These are phyloP conservation scores for Rhizophagus sp. DNA, from an alignment of 192 early-diverging fungal genomes.

Conservation along the genomic window DNA sequence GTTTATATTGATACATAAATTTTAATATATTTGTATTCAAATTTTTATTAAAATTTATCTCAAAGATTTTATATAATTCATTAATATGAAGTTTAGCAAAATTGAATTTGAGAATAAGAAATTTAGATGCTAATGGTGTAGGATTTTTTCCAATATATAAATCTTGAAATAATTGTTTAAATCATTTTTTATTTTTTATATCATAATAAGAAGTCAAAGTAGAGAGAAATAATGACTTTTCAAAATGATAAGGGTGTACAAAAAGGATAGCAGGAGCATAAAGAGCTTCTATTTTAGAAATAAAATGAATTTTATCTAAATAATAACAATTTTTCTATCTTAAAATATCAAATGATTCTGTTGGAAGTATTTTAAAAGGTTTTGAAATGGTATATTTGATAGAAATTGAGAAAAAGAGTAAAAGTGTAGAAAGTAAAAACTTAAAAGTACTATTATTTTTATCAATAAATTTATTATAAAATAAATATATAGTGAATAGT, in stretches of 20 bases:
- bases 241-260: conserved; percentile 1
- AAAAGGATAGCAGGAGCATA: not conserved
- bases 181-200: conserved; percentile 18
- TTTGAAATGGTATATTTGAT: not conserved
- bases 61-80: not conserved
- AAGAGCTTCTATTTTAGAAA: conserved; percentile 24
- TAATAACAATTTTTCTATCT: not conserved
- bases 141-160: conserved; percentile 22
- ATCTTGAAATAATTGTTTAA: conserved; percentile 9
- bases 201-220: conserved; percentile 26
- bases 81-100: conserved; percentile 21
- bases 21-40: too few species aligned
- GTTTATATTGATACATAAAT: too few species aligned
- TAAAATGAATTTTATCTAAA: conserved; percentile 21
- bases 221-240: conserved; percentile 25
- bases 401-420: too few species aligned
- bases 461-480: too few species aligned
- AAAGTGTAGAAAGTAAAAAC: too few species aligned
- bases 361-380: conserved; percentile 26
- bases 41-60: too few species aligned
- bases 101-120: conserved; percentile 16
- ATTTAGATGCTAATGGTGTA: conserved; percentile 22
- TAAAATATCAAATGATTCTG: conserved; percentile 17
- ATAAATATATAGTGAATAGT: too few species aligned
- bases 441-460: too few species aligned